Percentiles rank a stretch among this genome's conserved stretches.
Conservation (phyloP, 2,329 filamentous ascomycete genomes). For the Claviceps sorghi region DNA sequence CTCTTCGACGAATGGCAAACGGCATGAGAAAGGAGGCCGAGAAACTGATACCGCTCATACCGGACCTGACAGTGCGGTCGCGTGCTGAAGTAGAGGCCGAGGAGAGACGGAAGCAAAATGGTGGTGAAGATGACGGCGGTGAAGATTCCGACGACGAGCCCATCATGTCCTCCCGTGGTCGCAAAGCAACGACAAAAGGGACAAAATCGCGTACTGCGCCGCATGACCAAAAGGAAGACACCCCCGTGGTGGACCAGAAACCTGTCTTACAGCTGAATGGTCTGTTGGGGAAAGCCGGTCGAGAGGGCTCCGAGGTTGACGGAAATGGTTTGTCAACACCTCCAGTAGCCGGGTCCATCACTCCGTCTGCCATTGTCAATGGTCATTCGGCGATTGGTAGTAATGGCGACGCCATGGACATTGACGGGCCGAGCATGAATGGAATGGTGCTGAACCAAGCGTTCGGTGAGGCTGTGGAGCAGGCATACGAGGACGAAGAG, state of each 20-base stretch:
- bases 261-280: conserved; percentile 55
- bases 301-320: conserved; percentile 70
- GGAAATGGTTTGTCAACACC: conserved; percentile 78
- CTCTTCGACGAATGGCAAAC: conserved; percentile 79
- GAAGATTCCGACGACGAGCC: conserved; percentile 96
- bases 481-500: conserved; percentile 79
- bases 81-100: conserved; percentile 89
- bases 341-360: conserved; percentile 57
- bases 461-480: conserved; percentile 53
- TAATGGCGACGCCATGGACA: conserved; percentile 74
- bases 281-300: conserved; percentile 39
- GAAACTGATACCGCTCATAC: conserved; percentile 88
- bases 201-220: conserved; percentile 62
- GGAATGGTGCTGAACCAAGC: conserved; percentile 49
- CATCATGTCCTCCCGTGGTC: conserved; percentile 92
- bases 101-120: conserved; percentile 70
- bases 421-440: conserved; percentile 61
- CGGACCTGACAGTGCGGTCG: conserved; percentile 78
- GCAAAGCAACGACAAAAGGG: conserved; percentile 66
- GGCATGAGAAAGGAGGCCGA: conserved; percentile 97
- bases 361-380: conserved; percentile 52
- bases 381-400: conserved; percentile 53
- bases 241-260: conserved; percentile 62
- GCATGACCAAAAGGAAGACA: conserved; percentile 61
- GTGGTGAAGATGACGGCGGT: conserved; percentile 64